Percentiles rank a stretch among this genome's conserved stretches.
Conservation (phyloP, 2,329 filamentous ascomycete species). For the Zasmidium citrigriseum region DNA sequence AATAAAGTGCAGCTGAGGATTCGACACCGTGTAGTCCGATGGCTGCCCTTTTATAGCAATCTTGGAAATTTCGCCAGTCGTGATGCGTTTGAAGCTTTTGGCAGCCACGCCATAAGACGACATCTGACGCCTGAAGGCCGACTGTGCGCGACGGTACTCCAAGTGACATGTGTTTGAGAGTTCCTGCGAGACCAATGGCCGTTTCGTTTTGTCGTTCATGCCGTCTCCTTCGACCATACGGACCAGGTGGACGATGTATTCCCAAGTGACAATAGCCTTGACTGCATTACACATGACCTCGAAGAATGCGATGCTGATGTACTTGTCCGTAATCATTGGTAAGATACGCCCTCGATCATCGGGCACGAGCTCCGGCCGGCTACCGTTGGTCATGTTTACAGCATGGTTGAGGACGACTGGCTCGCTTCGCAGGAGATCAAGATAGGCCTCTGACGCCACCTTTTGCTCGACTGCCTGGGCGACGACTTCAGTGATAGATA, state of each 20-base stretch:
- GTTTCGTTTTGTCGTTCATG: conserved; percentile 11
- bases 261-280: conserved; percentile 17
- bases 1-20: conserved; percentile 20
- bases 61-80: conserved; percentile 3
- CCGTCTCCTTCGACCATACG: conserved; percentile 6
- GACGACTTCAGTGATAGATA: conserved; percentile 11
- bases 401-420: conserved; percentile 14
- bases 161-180: conserved; percentile 17
- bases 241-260: conserved; percentile 14
- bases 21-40: conserved; percentile 12
- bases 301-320: conserved; percentile 17
- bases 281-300: conserved; percentile 13
- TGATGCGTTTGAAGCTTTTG: conserved; percentile 15
- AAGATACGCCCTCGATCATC: conserved; percentile 17
- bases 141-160: conserved; percentile 18
- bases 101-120: conserved; percentile 5
- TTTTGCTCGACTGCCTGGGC: conserved; percentile 13
- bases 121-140: conserved; percentile 14
- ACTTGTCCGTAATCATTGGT: conserved; percentile 8
- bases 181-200: conserved; percentile 12
- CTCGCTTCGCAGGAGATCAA: conserved; percentile 15
- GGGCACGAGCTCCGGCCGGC: conserved; percentile 10
- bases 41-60: conserved; percentile 16
- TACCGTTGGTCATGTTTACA: conserved; percentile 11
- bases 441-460: conserved; percentile 8